Evolutionary conservation across 1,284 basidiomycete genomes (phyloP).

Genomic region (Neolentinus lepideus): DNA sequence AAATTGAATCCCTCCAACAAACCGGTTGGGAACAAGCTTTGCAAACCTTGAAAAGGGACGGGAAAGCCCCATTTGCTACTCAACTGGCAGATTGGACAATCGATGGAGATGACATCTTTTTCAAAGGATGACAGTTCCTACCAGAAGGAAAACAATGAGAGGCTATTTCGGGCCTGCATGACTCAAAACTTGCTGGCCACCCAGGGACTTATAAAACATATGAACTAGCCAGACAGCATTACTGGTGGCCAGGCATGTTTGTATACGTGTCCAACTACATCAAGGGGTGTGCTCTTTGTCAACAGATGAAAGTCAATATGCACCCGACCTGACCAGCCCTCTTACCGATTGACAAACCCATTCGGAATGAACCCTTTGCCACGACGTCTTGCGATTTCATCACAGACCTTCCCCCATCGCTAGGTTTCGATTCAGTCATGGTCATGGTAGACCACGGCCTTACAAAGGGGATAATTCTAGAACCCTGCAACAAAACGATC

Average conservation of each 20-base stretch:
- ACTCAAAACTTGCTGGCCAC: conserved; percentile 28
- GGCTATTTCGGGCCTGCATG: no score
- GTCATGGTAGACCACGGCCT: conserved; percentile 15
- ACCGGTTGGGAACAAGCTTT: no score
- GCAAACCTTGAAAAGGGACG: no score
- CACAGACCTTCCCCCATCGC: conserved; percentile 6
- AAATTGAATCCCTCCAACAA: no score
- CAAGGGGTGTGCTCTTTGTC: conserved; percentile 6
- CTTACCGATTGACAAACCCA: conserved; percentile 3
- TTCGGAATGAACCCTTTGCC: conserved; percentile 7
- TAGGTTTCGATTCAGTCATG: conserved; percentile 12
- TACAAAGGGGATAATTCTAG: conserved; percentile 6
- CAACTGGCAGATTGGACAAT: no score
- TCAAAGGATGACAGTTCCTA: no score
- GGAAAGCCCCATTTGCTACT: no score
- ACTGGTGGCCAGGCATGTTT: conserved; percentile 13
- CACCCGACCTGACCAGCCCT: neutral
- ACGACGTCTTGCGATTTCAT: conserved; percentile 13
- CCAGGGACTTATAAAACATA: conserved; percentile 30
- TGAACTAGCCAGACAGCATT: neutral
- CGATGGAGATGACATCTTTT: no score
- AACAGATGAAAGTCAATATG: conserved; percentile 6
- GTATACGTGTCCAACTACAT: conserved; percentile 7
- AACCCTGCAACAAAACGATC: conserved; percentile 14
- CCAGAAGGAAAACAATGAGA: no score